A percentile compares a stretch with the other conserved stretches of the same genome.
Evolutionary conservation across 2,329 filamentous ascomycete genomes (phyloP).

Genomic region (Sordariomycetes sp.): DNA sequence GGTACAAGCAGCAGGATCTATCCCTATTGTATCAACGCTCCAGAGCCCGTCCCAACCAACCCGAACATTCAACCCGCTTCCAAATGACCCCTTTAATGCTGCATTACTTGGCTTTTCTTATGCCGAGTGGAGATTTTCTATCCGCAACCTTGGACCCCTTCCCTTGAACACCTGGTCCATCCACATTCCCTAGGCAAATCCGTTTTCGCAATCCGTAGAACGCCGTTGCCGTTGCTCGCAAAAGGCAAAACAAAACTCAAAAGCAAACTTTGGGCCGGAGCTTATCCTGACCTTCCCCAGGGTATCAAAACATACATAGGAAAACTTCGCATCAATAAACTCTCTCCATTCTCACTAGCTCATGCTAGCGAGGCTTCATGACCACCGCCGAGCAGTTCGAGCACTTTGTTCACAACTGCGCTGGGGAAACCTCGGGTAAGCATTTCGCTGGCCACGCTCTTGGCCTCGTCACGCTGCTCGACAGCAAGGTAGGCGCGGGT

Average conservation of each 20-base stretch:
- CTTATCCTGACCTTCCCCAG: too few species aligned
- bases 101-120: slow-evolving; percentile 7
- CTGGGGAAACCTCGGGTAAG: slow-evolving; percentile 80
- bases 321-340: slow-evolving; percentile 1
- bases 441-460: slow-evolving; percentile 81
- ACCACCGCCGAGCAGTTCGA: slow-evolving; percentile 69
- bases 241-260: neutral
- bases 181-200: slow-evolving; percentile 2
- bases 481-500: slow-evolving; percentile 82
- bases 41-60: neutral
- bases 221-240: slow-evolving; percentile 3
- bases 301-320: slow-evolving; percentile 16
- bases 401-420: slow-evolving; percentile 87
- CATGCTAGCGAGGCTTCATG: slow-evolving; percentile 26
- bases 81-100: neutral
- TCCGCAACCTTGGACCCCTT: slow-evolving; percentile 13
- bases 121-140: slow-evolving; percentile 44
- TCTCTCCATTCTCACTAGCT: slow-evolving; percentile 1
- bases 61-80: too few species aligned
- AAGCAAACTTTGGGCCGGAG: too few species aligned
- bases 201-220: neutral
- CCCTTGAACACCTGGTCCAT: slow-evolving; percentile 1
- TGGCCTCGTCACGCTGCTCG: slow-evolving; percentile 69
- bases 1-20: slow-evolving; percentile 6
- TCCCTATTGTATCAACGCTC: neutral